Percentiles rank a stretch among this genome's conserved stretches.
Evolutionary conservation across 306 rosid genomes (phyloP).

Genomic region (Fagus crenata): DNA sequence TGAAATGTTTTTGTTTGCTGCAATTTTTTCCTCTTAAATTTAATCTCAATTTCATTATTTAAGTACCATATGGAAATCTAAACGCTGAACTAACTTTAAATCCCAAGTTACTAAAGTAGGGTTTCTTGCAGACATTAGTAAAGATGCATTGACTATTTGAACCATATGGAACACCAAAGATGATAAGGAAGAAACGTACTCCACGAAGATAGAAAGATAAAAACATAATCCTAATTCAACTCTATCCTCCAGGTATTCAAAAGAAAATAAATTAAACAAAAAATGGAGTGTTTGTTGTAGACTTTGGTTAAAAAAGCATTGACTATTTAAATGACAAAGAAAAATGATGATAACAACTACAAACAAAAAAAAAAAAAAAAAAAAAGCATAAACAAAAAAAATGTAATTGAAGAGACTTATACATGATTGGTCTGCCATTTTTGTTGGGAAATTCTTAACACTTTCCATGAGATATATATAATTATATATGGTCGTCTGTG

Average conservation of each 20-base stretch:
- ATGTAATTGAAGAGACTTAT: neutral
- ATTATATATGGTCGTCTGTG: too few species aligned
- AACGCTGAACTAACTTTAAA: too few species aligned
- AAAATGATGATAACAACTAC: neutral
- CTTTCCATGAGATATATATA: neutral
- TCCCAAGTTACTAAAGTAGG: neutral
- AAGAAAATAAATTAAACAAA: neutral
- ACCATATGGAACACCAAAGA: neutral
- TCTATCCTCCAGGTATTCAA: neutral
- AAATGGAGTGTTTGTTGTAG: neutral
- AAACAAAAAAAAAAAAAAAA: neutral
- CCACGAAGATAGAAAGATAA: neutral
- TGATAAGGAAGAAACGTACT: neutral
- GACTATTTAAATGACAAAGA: neutral
- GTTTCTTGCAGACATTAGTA: slow-evolving; percentile 6
- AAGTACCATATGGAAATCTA: too few species aligned
- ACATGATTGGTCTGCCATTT: neutral
- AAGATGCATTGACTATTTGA: neutral
- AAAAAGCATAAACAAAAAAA: neutral
- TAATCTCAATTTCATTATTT: neutral
- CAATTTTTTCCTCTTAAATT: too few species aligned
- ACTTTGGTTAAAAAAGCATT: slow-evolving; percentile 5
- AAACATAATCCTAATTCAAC: neutral
- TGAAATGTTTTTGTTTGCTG: too few species aligned
- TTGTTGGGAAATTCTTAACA: neutral